Percentiles rank a stretch among this genome's conserved stretches.
Conservation (phyloP, 306 rosid genomes). For the Senna siamea region DNA sequence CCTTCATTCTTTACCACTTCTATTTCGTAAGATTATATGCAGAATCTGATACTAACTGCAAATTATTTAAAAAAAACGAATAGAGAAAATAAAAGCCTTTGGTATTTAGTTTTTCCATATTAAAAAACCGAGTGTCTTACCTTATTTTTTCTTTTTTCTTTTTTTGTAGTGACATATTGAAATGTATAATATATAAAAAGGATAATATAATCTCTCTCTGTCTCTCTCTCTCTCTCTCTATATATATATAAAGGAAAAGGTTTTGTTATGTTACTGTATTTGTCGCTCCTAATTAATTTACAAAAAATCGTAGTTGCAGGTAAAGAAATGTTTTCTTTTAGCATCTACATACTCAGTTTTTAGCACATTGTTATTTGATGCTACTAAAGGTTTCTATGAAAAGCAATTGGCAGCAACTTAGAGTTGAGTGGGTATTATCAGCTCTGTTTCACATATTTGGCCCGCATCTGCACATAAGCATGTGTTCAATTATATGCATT, state of each 20-base stretch:
- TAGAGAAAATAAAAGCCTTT: too few relatives aligned
- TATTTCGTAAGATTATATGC: too few relatives aligned
- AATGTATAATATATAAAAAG: too few relatives aligned
- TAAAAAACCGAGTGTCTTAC: too few relatives aligned
- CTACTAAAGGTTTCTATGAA: too few relatives aligned
- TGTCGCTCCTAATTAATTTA: neutral
- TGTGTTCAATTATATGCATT: neutral
- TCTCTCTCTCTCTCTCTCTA: too few relatives aligned
- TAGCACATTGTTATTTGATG: neutral
- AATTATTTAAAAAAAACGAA: too few relatives aligned
- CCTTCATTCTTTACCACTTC: too few relatives aligned
- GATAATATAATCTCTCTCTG: too few relatives aligned
- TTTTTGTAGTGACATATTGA: too few relatives aligned
- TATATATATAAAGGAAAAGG: neutral
- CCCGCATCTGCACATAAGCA: neutral
- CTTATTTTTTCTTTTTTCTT: too few relatives aligned
- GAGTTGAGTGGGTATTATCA: neutral
- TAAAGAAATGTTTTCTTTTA: neutral
- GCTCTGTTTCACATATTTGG: neutral
- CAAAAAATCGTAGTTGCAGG: neutral
- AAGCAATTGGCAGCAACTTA: neutral
- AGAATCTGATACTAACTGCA: neutral
- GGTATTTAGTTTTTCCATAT: too few relatives aligned
- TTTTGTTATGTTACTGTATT: neutral
- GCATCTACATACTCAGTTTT: neutral